Conservation (phyloP, 352 stramenopile genomes). For the Phytopythium ostracodes region DNA sequence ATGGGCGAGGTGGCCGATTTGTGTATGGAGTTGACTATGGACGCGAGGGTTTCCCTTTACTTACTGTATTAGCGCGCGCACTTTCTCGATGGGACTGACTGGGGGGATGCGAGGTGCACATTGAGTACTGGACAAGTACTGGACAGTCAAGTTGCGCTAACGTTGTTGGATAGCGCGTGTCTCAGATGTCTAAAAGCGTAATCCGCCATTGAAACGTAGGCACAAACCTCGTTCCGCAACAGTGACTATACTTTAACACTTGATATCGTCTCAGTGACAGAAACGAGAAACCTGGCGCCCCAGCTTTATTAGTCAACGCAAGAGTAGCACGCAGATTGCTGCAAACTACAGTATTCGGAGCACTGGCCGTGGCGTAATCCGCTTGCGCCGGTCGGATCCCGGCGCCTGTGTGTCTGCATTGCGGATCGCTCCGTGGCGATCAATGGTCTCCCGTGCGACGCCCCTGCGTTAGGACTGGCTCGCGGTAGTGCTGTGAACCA, state of each 20-base stretch:
- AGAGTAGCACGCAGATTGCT: background rate
- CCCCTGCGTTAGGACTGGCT: no score
- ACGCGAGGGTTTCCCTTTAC: background rate
- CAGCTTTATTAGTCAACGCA: background rate
- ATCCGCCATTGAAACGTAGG: background rate
- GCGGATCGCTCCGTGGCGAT: no score
- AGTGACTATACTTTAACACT: background rate
- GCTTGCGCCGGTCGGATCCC: background rate
- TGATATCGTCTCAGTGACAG: background rate
- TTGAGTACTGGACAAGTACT: background rate
- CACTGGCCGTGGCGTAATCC: background rate
- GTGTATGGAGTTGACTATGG: background rate
- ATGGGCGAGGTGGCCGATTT: background rate
- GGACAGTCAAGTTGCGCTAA: constrained; percentile 1
- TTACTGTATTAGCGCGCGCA: no score
- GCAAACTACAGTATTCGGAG: background rate
- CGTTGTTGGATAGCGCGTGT: background rate
- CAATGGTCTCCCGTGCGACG: no score
- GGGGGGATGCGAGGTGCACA: background rate
- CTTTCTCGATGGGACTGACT: background rate
- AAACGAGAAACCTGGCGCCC: background rate
- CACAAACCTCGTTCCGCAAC: background rate
- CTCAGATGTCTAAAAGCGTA: background rate
- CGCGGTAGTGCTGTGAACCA: no score
- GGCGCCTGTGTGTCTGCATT: no score